Evolutionary conservation across 768 basidiomycete species (phyloP).

Genomic region (Pulveroboletus sp.): DNA sequence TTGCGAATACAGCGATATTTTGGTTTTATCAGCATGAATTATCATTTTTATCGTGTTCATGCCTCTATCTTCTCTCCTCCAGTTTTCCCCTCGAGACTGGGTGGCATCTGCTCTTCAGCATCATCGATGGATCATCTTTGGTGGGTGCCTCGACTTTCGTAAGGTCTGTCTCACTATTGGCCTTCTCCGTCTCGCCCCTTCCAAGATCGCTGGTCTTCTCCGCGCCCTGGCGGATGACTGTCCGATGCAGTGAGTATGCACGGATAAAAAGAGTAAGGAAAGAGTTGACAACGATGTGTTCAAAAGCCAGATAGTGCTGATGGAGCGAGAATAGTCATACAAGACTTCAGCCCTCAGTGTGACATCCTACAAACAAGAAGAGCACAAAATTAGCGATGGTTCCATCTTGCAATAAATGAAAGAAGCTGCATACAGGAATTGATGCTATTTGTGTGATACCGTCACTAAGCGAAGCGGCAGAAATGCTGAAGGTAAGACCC

Average conservation of each 20-base stretch:
- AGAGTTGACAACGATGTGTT: constrained; percentile 31
- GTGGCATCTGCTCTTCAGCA: neutral
- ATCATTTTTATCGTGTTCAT: too few species aligned
- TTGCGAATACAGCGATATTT: too few species aligned
- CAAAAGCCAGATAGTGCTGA: constrained; percentile 41
- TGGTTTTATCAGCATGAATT: too few species aligned
- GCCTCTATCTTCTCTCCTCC: neutral
- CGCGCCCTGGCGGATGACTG: constrained; percentile 11
- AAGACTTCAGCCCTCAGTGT: constrained; percentile 30
- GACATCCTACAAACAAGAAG: constrained; percentile 21
- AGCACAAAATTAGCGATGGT: too few species aligned
- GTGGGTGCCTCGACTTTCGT: neutral
- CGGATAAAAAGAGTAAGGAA: constrained; percentile 34
- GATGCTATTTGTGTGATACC: constrained; percentile 43
- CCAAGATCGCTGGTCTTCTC: constrained; percentile 28
- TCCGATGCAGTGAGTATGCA: constrained; percentile 35
- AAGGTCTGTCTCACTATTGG: neutral
- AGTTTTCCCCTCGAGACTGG: neutral
- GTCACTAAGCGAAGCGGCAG: constrained; percentile 43
- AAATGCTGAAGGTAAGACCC: constrained; percentile 36
- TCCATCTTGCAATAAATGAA: neutral
- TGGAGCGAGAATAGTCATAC: constrained; percentile 36
- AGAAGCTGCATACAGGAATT: constrained; percentile 20
- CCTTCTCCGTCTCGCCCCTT: constrained; percentile 13
- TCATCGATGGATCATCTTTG: neutral